phyloP scores from a whole-genome alignment of 495 filamentous ascomycete genomes.

The Penicillium pulvis region DNA sequence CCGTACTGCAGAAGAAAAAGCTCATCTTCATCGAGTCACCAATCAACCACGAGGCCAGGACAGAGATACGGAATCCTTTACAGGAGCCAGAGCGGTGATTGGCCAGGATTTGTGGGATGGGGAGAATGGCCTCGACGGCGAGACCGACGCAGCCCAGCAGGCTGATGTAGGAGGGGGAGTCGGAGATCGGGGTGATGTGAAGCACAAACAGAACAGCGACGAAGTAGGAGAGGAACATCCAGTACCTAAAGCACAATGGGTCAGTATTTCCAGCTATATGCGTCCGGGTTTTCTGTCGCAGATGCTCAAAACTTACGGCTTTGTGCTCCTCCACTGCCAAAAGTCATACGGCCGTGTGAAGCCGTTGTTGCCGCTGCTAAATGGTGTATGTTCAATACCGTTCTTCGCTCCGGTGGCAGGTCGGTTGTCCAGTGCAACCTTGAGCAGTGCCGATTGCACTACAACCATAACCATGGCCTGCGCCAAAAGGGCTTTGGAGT shows the following conservation, averaged over 20 bases:
- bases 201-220: slow-evolving; percentile 63
- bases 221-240: slow-evolving; percentile 80
- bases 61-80: slow-evolving; percentile 85
- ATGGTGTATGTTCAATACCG: slow-evolving; percentile 48
- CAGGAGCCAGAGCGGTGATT: slow-evolving; percentile 80
- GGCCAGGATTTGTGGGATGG: slow-evolving; percentile 82
- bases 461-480: slow-evolving; percentile 86
- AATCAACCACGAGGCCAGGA: slow-evolving; percentile 83
- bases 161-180: slow-evolving; percentile 67
- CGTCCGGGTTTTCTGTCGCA: not conserved
- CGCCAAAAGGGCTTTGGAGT: slow-evolving; percentile 74
- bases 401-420: slow-evolving; percentile 63
- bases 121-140: slow-evolving; percentile 84
- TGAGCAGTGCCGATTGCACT: slow-evolving; percentile 80
- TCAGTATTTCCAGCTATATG: not conserved
- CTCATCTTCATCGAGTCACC: slow-evolving; percentile 96
- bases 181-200: slow-evolving; percentile 66
- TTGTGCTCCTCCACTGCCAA: slow-evolving; percentile 87
- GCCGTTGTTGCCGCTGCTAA: slow-evolving; percentile 31
- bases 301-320: slow-evolving; percentile 59
- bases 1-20: slow-evolving; percentile 79
- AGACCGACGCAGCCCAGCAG: slow-evolving; percentile 83
- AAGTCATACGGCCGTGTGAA: slow-evolving; percentile 78
- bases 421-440: slow-evolving; percentile 87
- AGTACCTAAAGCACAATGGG: slow-evolving; percentile 61